Base-by-base conservation (phyloP, 176 grass and related monocot genomes). In the Raddia distichophylla region DNA sequence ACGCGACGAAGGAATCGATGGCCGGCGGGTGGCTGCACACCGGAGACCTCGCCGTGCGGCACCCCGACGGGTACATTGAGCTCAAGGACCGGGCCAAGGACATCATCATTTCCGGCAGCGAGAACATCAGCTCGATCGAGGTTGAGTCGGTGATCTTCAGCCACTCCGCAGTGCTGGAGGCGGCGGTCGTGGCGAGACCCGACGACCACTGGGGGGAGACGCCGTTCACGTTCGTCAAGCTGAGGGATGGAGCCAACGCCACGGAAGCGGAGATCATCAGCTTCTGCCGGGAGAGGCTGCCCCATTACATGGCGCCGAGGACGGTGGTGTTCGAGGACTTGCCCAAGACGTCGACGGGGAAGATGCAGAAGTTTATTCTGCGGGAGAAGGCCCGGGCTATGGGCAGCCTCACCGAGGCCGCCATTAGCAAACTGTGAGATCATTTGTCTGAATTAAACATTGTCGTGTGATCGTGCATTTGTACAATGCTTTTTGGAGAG, bases 1-100 rank as follows among this genome's bases (percentile, higher is more conserved):
- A 12, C 15, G 86, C 75, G 1, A 92, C 90, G 10, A 71, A 9
- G 16, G 75, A 86, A 6, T 77, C 90, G 0, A 89, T 92, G 86
- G 49, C 22, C 10, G 75, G 83, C 40, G 83, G 90, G 27, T 92
- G 90, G 90, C 67, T 92, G 43, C 83, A 58, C 75, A 76, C 69
- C 6, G 86, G 90, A 0, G 90, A 92, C 75, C 90, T 92, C 34
- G 86, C 69, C 60, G 75, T 92, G 27, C 74, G 80, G 43, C 86
- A 92, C 3, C 37, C 64, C 0, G 83, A 92, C 17, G 83, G 86
- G 49, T 92, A 86, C 83, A 80, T 92, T 6, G 37, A 92, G 64
- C 32, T 92, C 64, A 92, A 92, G 80, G 90, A 92, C 55, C 51
- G 86, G 80, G 66, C 83, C 69, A 88, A 83, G 83, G 90, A 92